These are phyloP conservation scores for Pouteria glomerata DNA, from an alignment of 148 eudicot species.

Conservation along the genomic window DNA sequence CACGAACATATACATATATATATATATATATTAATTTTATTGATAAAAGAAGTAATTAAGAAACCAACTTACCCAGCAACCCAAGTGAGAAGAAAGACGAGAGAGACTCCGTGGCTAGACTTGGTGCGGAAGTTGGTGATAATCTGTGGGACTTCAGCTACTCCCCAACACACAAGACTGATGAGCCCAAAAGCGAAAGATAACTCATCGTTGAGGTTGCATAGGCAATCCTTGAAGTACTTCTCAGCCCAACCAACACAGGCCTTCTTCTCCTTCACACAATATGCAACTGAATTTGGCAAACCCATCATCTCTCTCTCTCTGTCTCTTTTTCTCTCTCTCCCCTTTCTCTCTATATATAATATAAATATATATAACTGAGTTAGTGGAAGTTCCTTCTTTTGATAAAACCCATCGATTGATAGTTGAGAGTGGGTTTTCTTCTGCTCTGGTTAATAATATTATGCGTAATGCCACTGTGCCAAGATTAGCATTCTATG, in stretches of 20 bases:
- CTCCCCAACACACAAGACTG: conserved; percentile 80
- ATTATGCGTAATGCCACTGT: no score
- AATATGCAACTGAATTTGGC: conserved; percentile 33
- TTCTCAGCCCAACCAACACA: conserved; percentile 69
- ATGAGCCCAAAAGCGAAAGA: conserved; percentile 72
- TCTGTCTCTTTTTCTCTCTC: neutral
- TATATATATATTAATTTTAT: no score
- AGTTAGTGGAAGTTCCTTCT: no score
- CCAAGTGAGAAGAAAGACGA: conserved; percentile 85
- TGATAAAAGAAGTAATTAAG: no score
- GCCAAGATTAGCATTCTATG: no score
- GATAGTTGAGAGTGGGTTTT: no score
- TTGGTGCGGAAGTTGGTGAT: conserved; percentile 84
- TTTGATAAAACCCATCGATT: no score
- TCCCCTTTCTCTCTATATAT: no score
- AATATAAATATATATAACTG: no score
- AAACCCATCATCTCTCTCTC: conserved; percentile 7
- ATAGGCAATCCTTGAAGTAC: conserved; percentile 81
- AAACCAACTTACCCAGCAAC: conserved; percentile 69
- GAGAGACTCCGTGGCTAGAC: conserved; percentile 92
- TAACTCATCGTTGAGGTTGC: conserved; percentile 56
- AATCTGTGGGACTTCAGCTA: conserved; percentile 97
- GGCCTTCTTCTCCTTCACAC: conserved; percentile 49
- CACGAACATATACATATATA: no score
- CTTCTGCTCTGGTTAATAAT: no score